Evolutionary conservation across 495 filamentous ascomycete species (phyloP), one percentile per base, ranked within the genome.

Genomic region (Penicillium steckii): DNA sequence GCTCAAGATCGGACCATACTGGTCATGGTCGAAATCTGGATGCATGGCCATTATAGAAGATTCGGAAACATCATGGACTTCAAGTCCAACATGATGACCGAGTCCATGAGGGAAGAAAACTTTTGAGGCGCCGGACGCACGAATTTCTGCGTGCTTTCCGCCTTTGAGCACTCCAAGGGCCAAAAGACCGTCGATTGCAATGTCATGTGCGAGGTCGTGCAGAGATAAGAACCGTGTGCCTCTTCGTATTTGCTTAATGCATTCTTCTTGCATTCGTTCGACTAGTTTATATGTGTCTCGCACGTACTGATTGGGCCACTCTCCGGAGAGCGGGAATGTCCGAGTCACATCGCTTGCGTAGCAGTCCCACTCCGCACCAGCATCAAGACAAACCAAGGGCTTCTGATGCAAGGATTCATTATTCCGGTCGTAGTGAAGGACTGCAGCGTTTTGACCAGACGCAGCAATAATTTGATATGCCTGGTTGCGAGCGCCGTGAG

Each of bases 81-180:
- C 93, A 13, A 97, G 77, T 0, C 93, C 93, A 27, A 96, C 74
- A 65, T 96, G 89, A 66, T 97, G 91, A 9, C 89, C 89, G 12
- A 93, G 75, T 2, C 93, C 93, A 67, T 97, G 93, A 2, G 93
- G 92, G 70, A 95, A 95, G 71, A 96, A 97, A 0, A 88, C 85
- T 22, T 80, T 75, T 3, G 83, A 83, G 18, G 84, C 89, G 25
- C 91, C 86, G 2, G 82, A 80, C 30, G 72, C 56, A 42, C 82
- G 77, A 52, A 95, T 84, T 51, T 91, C 90, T 2, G 78, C 71
- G 5, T 71, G 74, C 0, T 70, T 78, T 3, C 85, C 86, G 35
- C 55, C 56, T 38, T 65, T 68, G 29, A 85, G 57, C 33, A 97
- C 78, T 9, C 89, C 89, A 7, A 97, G 74, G 24, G 73, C 62